Conservation (phyloP, 2,329 filamentous ascomycete genomes). For the Dactylonectria macrodidyma region DNA sequence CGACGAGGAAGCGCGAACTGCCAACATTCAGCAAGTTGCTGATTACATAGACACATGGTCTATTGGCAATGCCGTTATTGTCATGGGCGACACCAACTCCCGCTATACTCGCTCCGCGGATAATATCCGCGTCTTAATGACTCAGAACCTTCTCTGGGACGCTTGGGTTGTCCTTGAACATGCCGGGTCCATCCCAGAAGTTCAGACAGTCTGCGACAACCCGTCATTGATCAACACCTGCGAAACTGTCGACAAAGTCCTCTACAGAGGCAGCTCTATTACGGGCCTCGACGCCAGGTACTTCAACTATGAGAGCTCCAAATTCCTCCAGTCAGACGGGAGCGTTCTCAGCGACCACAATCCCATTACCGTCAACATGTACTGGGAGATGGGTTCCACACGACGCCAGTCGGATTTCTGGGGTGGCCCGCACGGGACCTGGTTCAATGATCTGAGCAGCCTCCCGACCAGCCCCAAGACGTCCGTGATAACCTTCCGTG, state of each 20-base stretch:
- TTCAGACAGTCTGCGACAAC: conserved; percentile 25
- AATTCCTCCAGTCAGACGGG: conserved; percentile 71
- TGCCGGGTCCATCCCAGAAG: conserved; percentile 60
- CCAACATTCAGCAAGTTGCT: conserved; percentile 73
- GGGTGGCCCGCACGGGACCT: conserved; percentile 18
- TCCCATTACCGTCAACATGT: conserved; percentile 71
- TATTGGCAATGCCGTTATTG: conserved; percentile 72
- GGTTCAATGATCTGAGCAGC: conserved; percentile 17
- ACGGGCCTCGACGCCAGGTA: conserved; percentile 62
- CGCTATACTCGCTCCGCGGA: conserved; percentile 68
- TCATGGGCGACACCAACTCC: conserved; percentile 77
- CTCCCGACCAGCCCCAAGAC: conserved; percentile 16
- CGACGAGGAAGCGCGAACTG: conserved; percentile 69
- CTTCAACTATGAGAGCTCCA: conserved; percentile 69
- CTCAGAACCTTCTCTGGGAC: conserved; percentile 68
- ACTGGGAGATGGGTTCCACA: conserved; percentile 44
- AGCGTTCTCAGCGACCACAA: conserved; percentile 75
- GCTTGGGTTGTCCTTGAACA: conserved; percentile 71
- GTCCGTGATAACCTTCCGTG: conserved; percentile 5
- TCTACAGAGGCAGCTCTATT: conserved; percentile 67
- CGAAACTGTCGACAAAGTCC: conserved; percentile 78
- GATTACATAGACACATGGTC: conserved; percentile 70
- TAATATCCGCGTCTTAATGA: conserved; percentile 62
- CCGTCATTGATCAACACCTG: conserved; percentile 69
- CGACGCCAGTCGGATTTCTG: conserved; percentile 17